Percentiles rank a stretch among this genome's conserved stretches.
Conservation (phyloP, 2,329 filamentous ascomycete genomes). For the Fusarium sp. region DNA sequence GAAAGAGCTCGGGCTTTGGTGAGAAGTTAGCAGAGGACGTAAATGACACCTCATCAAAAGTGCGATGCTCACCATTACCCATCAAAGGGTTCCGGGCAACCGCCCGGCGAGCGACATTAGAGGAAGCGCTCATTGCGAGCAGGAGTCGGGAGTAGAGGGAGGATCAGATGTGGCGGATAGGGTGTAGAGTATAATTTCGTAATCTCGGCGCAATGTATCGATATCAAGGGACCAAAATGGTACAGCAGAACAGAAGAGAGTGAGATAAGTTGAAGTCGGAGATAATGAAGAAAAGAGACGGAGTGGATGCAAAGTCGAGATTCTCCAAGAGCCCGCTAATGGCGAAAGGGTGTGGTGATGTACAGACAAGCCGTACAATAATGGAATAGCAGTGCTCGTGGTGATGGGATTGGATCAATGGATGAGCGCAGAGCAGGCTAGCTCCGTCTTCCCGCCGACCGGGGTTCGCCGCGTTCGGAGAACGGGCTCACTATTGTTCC, state of each 20-base stretch:
- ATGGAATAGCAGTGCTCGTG: conserved; percentile 28
- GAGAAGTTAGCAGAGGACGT: conserved; percentile 38
- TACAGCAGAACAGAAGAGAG: conserved; percentile 3
- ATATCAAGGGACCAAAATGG: conserved; percentile 4
- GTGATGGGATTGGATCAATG: conserved; percentile 32
- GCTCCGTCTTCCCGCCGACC: conserved; percentile 33
- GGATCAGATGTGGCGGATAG: conserved; percentile 13
- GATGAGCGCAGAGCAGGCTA: conserved; percentile 38
- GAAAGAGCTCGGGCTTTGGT: conserved; percentile 57
- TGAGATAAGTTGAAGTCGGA: conserved; percentile 20
- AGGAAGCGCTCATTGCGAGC: conserved; percentile 64
- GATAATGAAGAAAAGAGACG: conserved; percentile 37
- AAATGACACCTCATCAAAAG: neutral
- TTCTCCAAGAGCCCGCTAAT: conserved; percentile 37
- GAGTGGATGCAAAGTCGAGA: conserved; percentile 40
- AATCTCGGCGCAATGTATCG: conserved; percentile 13
- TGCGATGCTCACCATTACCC: conserved; percentile 54
- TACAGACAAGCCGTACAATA: conserved; percentile 14
- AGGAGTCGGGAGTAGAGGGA: conserved; percentile 7
- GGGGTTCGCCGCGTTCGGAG: conserved; percentile 29
- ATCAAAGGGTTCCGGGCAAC: conserved; percentile 62
- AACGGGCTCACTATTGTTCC: neutral
- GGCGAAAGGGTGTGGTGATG: conserved; percentile 27
- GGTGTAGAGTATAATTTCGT: conserved; percentile 3
- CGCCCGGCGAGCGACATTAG: conserved; percentile 64